Percentiles rank a stretch among this genome's conserved stretches.
These are phyloP conservation scores for Pyrenophora seminiperda DNA, from an alignment of 2,329 filamentous ascomycete species.

Conservation along the genomic window DNA sequence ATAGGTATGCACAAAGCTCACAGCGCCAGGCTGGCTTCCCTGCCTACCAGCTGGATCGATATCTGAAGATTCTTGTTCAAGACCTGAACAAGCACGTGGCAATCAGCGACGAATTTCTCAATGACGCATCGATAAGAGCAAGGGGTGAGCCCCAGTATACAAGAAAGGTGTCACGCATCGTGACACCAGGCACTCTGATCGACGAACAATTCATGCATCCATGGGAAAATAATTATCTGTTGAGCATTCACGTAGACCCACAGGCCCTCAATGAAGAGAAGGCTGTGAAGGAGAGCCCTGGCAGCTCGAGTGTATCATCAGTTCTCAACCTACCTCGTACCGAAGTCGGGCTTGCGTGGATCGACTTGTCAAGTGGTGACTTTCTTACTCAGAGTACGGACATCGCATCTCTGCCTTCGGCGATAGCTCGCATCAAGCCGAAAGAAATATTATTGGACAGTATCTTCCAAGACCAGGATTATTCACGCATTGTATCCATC, in stretches of 20 bases:
- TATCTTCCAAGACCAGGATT: slow-evolving; percentile 59
- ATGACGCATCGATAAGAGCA: slow-evolving; percentile 69
- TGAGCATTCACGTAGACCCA: slow-evolving; percentile 72
- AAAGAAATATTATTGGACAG: slow-evolving; percentile 80
- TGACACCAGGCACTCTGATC: slow-evolving; percentile 93
- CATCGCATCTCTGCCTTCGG: slow-evolving; percentile 73
- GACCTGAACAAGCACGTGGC: slow-evolving; percentile 91
- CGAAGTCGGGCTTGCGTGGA: slow-evolving; percentile 81
- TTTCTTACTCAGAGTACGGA: slow-evolving; percentile 84
- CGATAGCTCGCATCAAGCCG: slow-evolving; percentile 80
- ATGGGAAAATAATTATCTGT: slow-evolving; percentile 88
- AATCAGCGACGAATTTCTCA: slow-evolving; percentile 89
- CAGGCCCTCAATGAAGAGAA: slow-evolving; percentile 30
- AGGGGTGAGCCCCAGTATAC: slow-evolving; percentile 85
- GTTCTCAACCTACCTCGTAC: slow-evolving; percentile 48
- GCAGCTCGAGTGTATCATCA: slow-evolving; percentile 37
- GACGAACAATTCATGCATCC: slow-evolving; percentile 98
- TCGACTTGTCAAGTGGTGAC: slow-evolving; percentile 92
- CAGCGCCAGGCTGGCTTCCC: slow-evolving; percentile 79
- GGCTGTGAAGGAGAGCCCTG: slow-evolving; percentile 33
- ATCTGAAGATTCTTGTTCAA: slow-evolving; percentile 89
- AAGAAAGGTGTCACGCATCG: slow-evolving; percentile 80
- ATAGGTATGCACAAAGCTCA: slow-evolving; percentile 9
- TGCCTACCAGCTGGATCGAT: slow-evolving; percentile 88
- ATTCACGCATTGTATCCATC: slow-evolving; percentile 67